phyloP scores from a whole-genome alignment of 306 rosid species.

The Trifolium dubium region DNA sequence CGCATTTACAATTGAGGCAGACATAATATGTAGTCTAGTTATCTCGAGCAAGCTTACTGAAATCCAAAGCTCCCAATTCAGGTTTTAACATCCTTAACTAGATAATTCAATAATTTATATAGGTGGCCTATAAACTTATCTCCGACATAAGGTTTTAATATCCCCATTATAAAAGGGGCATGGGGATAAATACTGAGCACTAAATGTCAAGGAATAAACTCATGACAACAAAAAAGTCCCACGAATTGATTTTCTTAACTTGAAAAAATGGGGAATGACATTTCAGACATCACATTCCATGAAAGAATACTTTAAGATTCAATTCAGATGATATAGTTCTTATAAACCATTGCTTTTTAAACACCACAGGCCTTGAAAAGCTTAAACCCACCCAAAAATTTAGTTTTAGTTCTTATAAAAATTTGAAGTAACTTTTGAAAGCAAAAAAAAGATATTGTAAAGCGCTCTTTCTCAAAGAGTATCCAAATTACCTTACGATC shows the following conservation, averaged over 20 bases:
- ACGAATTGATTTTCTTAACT: not conserved
- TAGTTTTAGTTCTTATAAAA: not conserved
- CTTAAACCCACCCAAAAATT: not conserved
- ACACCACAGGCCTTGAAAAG: not conserved
- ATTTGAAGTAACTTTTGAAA: not conserved
- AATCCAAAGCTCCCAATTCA: not conserved
- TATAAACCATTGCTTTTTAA: not conserved
- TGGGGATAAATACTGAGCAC: not conserved
- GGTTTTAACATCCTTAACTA: not conserved
- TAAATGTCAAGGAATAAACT: not conserved
- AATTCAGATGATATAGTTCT: not conserved
- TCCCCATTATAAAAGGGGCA: too few species aligned
- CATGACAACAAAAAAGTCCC: not conserved
- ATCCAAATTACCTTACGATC: conserved; percentile 76
- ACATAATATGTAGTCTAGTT: not conserved
- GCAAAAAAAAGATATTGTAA: not conserved
- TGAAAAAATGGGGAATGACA: not conserved
- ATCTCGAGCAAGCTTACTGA: not conserved
- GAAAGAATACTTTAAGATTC: not conserved
- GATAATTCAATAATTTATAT: not conserved
- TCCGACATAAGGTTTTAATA: too few species aligned
- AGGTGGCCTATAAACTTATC: not conserved
- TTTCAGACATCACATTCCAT: not conserved
- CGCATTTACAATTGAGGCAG: not conserved
- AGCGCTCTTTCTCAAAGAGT: not conserved